Evolutionary conservation across 768 basidiomycete genomes (phyloP).

Genomic region (Tulasnella sp.): DNA sequence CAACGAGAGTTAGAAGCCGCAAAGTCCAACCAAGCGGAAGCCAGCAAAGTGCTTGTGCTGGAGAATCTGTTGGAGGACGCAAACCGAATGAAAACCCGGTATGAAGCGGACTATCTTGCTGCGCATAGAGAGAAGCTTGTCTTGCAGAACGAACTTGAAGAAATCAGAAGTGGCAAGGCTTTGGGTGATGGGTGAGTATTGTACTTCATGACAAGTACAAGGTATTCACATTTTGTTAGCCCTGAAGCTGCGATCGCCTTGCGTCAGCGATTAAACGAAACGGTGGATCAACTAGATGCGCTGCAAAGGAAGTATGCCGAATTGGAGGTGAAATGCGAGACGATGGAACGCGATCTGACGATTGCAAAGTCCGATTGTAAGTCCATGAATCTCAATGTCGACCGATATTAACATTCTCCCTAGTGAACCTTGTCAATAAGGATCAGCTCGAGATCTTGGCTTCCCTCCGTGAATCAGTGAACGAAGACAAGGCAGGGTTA

Average conservation of each 20-base stretch:
- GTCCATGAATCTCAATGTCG: slow-evolving; percentile 3
- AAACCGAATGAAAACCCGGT: slow-evolving; percentile 76
- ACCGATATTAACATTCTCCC: neutral
- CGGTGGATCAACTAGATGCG: slow-evolving; percentile 63
- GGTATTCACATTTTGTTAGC: slow-evolving; percentile 28
- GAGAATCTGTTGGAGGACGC: slow-evolving; percentile 88
- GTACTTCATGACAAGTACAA: neutral
- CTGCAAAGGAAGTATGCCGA: slow-evolving; percentile 56
- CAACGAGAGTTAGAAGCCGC: slow-evolving; percentile 67
- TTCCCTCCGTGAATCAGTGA: slow-evolving; percentile 73
- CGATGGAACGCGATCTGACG: slow-evolving; percentile 52
- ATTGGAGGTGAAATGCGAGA: slow-evolving; percentile 55
- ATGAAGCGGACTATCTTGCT: slow-evolving; percentile 76
- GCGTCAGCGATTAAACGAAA: slow-evolving; percentile 76
- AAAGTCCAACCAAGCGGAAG: slow-evolving; percentile 60
- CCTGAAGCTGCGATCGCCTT: slow-evolving; percentile 80
- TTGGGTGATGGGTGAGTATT: slow-evolving; percentile 69
- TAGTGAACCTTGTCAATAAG: slow-evolving; percentile 84
- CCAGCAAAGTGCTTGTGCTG: slow-evolving; percentile 65
- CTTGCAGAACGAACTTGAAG: slow-evolving; percentile 69
- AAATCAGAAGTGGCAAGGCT: slow-evolving; percentile 77
- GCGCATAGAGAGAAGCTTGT: slow-evolving; percentile 73
- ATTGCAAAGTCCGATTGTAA: slow-evolving; percentile 76
- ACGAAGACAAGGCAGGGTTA: slow-evolving; percentile 68
- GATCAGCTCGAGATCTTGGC: slow-evolving; percentile 86